Conservation (phyloP, 106 monocot genomes). For the Acorus gramineus region DNA sequence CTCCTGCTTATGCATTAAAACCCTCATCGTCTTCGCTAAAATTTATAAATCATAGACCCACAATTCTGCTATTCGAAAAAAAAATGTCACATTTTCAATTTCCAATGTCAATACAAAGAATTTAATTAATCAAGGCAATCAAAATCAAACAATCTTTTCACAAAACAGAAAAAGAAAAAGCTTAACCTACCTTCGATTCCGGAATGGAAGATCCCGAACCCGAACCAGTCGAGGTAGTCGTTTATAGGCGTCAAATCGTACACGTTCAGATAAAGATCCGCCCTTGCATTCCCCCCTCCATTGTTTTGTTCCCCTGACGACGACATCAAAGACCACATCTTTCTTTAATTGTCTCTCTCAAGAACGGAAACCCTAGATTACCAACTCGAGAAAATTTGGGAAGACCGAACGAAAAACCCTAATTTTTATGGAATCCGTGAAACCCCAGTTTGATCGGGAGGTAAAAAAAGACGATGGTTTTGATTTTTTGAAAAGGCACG, state of each 20-base stretch:
- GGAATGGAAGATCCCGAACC: constrained; percentile 82
- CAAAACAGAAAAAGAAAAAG: neutral
- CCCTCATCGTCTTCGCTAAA: no score
- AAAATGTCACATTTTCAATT: no score
- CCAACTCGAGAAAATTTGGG: neutral
- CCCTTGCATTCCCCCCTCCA: constrained; percentile 2
- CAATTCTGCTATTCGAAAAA: no score
- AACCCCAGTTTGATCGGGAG: no score
- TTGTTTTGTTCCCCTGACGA: constrained; percentile 6
- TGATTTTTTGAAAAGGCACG: no score
- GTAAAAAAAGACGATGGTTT: no score
- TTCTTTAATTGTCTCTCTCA: neutral
- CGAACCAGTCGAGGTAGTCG: constrained; percentile 72
- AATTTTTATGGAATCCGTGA: no score
- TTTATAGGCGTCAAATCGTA: constrained; percentile 77
- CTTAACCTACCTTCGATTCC: constrained; percentile 66
- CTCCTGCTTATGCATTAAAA: no score
- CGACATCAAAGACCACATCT: constrained; percentile 22
- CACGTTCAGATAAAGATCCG: constrained; percentile 56
- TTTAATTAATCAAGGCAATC: neutral
- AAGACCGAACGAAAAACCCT: neutral
- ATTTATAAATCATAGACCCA: no score
- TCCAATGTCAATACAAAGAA: no score
- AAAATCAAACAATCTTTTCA: neutral
- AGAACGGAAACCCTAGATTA: constrained; percentile 11